phyloP scores from a whole-genome alignment of 129 eudicot species.

The Lactuca sativa region DNA sequence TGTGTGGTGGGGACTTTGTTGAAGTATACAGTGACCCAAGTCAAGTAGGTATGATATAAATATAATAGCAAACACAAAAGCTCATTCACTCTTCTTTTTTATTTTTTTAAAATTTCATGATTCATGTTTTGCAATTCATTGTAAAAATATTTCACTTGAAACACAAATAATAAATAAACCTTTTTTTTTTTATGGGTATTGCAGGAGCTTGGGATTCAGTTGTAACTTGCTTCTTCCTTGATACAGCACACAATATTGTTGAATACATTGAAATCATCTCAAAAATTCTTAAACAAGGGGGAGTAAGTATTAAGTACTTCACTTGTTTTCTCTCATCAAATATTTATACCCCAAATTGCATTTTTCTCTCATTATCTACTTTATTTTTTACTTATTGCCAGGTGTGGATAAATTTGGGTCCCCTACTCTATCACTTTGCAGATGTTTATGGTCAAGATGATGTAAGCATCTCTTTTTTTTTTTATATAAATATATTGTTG shows the following conservation, averaged over 20 bases:
- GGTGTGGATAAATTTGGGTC: constrained; percentile 99
- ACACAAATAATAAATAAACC: neutral
- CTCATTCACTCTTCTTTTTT: neutral
- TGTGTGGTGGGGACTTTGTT: constrained; percentile 99
- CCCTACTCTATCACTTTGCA: constrained; percentile 96
- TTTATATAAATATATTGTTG: no score
- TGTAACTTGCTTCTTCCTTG: constrained; percentile 94
- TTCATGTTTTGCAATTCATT: neutral
- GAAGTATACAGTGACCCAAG: constrained; percentile 87
- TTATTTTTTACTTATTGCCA: constrained; percentile 26
- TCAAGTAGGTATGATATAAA: constrained; percentile 68
- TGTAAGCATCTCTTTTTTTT: constrained; percentile 41
- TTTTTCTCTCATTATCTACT: neutral
- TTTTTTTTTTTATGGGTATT: constrained; percentile 19
- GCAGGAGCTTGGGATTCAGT: constrained; percentile 96
- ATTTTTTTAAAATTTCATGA: no score
- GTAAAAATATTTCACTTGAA: constrained; percentile 1
- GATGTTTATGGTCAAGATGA: constrained; percentile 78
- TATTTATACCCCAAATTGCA: neutral
- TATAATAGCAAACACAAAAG: neutral
- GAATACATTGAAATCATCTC: constrained; percentile 91
- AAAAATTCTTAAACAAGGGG: constrained; percentile 87
- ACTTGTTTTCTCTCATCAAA: constrained; percentile 9
- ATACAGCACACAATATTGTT: constrained; percentile 90
- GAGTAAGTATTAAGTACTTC: constrained; percentile 72